Evolutionary conservation across 148 eudicot species (phyloP).

Genomic region (Drosera capensis): DNA sequence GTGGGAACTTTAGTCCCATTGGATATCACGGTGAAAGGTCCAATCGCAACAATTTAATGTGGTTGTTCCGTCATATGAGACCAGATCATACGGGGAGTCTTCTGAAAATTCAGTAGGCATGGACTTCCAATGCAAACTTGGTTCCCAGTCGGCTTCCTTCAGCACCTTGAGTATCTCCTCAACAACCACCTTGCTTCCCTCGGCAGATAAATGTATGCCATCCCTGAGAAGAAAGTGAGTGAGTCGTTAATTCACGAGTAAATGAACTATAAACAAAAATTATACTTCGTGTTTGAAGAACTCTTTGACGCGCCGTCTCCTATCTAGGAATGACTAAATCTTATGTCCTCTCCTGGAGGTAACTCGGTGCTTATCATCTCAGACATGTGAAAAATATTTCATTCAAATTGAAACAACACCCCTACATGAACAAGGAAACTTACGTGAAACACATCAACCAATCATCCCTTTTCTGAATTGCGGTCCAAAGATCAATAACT

Average conservation of each 20-base stretch:
- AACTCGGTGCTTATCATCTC: no score
- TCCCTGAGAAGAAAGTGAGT: constrained; percentile 48
- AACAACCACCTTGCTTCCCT: constrained; percentile 68
- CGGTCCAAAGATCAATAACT: constrained; percentile 81
- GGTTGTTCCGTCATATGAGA: constrained; percentile 40
- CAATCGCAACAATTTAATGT: constrained; percentile 67
- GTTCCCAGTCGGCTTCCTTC: constrained; percentile 74
- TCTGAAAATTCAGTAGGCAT: constrained; percentile 67
- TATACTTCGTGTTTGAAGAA: no score
- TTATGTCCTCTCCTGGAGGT: no score
- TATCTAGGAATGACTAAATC: no score
- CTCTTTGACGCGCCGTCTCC: no score
- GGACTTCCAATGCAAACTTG: constrained; percentile 79
- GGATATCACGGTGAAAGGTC: constrained; percentile 47
- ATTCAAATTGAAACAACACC: no score
- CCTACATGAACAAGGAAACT: constrained; percentile 17
- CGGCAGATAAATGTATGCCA: constrained; percentile 74
- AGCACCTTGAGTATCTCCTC: constrained; percentile 76
- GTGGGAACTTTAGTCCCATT: constrained; percentile 53
- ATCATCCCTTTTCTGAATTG: constrained; percentile 63
- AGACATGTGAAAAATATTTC: no score
- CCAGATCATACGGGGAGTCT: constrained; percentile 51
- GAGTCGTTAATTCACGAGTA: no score
- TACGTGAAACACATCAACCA: constrained; percentile 82
- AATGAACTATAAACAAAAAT: no score